Evolutionary conservation across 768 basidiomycete species (phyloP), one percentile per base, ranked within the genome.

Genomic region (Termitomyces sp.): DNA sequence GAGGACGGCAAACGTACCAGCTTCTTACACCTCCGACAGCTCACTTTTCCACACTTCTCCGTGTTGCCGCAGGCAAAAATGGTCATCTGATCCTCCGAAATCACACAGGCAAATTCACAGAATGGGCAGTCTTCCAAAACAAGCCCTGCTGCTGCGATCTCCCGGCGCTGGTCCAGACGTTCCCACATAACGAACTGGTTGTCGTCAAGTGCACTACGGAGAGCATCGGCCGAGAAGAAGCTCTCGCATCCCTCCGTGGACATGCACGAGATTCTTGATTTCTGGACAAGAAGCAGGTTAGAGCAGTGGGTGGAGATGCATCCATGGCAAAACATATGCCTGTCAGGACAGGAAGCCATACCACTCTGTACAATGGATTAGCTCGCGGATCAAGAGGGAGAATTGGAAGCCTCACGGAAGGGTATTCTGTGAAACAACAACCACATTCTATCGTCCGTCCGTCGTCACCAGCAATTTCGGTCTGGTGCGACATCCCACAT

Each of bases 111-210:
- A 68, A 79, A 92, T 40, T 88, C 86, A 73, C 90, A 92, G 58
- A 82, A 85, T 8, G 90, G 90, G 66, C 90, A 92, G 60, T 86
- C 85, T 68, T 90, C 88, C n/a, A 91, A 74, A 46, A 85, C 84
- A 40, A 91, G 66, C 3, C 77, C 83, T 30, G 90, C 88, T 3
- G 77, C 80, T 58, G 86, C 82, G 38, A 91, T 80, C 60, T 88
- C 86, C 63, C 84, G 83, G 16, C 78, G 78, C 62, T 86, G 85
- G 55, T 79, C 80, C 53, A 90, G 77, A 33, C 82, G 77, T 55
- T 84, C 76, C 63, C 85, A 89, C 14, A 89, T 69, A 28, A 73
- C 75, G 50, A 85, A 69, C 16, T 87, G 76, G 64, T 85, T 88
- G 3, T 73, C 68, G 7, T 82, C 70, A 20, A 91, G 77, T 65